Evolutionary conservation across 2,329 filamentous ascomycete species (phyloP), one percentile per base, ranked within the genome.

Genomic region (Beauveria sp.): DNA sequence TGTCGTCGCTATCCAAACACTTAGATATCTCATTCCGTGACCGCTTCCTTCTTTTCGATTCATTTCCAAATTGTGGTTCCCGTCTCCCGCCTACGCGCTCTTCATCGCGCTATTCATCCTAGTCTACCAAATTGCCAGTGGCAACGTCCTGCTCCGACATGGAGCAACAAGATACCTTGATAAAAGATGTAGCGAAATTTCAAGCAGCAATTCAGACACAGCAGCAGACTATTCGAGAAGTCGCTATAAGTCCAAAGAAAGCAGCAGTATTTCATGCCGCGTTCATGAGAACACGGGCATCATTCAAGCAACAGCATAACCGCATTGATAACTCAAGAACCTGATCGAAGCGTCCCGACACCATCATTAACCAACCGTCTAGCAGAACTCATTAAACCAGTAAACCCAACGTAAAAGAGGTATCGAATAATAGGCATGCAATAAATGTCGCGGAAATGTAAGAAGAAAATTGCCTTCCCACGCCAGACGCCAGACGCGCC

Each of bases 401-500:
- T 60, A 34, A 53, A 38, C 40, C 40, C 57, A 53, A 53, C 57
- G 38, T 38, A 46, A 59, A 50, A 60, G 46, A 60, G 57, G 57
- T 60, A 60, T 60, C 57, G 38, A 60, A 60, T 26, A 60, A 52
- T 53, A 60, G 49, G 20, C 57, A 52, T 34, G n/a, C 50, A 60
- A 24, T 60, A 46, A 60, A 52, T 60, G 49, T 53, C 31, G 57
- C 49, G 46, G 24, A 53, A 45, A 45, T 40, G 24, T 40, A 34
- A 55, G 12, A 20, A 34, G 42, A 42, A 45, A 22, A 24, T 31
- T 26, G 48, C 49, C 38, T 60, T 53, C 38, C 38, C 57, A 60
- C 57, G 57, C 57, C 57, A 52, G 57, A 60, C 57, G 57, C 57
- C 57, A 60, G 53, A 40, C 53, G 57, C 57, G 57, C 49, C 57